Percentiles rank a stretch among this genome's conserved stretches.
These are phyloP conservation scores for Trametes hirsuta DNA, from an alignment of 1,284 basidiomycete genomes.

Conservation along the genomic window DNA sequence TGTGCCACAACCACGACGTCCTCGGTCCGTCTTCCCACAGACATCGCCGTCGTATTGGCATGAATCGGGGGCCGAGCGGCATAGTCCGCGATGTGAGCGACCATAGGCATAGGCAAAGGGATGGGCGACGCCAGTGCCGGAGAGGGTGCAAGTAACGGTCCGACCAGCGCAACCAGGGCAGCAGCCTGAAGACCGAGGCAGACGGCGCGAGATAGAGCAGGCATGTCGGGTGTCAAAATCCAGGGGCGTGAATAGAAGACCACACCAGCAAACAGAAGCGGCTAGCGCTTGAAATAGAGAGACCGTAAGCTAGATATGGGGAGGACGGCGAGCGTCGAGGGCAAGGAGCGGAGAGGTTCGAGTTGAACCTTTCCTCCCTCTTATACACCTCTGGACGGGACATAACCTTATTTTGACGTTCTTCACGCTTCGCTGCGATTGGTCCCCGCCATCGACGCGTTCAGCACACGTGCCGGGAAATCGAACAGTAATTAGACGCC, in stretches of 20 bases:
- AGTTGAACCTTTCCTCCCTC: conserved; percentile 18
- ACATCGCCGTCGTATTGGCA: conserved; percentile 1
- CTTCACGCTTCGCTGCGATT: conserved; percentile 16
- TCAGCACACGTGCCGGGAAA: conserved; percentile 22
- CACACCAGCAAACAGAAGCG: conserved; percentile 21
- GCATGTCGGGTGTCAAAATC: conserved; percentile 34
- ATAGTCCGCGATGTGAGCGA: conserved; percentile 23
- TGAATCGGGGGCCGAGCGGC: conserved; percentile 15
- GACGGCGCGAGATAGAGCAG: conserved; percentile 40
- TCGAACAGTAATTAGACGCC: neutral
- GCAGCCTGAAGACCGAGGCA: conserved; percentile 43
- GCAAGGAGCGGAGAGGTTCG: conserved; percentile 28
- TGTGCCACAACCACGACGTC: conserved; percentile 13
- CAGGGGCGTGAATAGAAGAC: conserved; percentile 6
- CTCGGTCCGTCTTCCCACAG: neutral
- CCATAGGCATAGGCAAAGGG: conserved; percentile 40
- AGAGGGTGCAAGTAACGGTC: conserved; percentile 22
- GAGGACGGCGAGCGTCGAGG: conserved; percentile 28
- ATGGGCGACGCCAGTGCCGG: conserved; percentile 30
- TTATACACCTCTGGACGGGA: conserved; percentile 28
- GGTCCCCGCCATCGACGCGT: conserved; percentile 22
- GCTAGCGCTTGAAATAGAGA: conserved; percentile 31
- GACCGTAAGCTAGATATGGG: conserved; percentile 21
- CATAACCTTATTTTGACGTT: conserved; percentile 28
- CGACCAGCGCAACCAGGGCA: conserved; percentile 39